Base-by-base conservation (phyloP, 768 basidiomycete species). In the Scleroderma citrinum region DNA sequence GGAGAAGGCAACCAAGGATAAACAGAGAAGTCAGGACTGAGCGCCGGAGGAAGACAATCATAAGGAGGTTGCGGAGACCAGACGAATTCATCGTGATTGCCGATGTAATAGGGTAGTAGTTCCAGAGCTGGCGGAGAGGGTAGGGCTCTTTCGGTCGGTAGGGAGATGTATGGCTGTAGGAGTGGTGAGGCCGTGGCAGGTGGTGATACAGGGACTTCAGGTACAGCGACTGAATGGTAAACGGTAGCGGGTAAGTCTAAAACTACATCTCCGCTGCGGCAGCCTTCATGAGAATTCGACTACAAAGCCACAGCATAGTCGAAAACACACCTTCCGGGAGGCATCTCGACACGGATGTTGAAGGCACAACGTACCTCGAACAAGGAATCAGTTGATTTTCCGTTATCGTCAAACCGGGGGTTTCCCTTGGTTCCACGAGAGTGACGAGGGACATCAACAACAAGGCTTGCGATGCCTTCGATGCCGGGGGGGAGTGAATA, bases 381-480 rank as follows among this genome's bases (percentile, higher is more conserved):
- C 11, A 91, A 69, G 23, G 76, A 66, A 20, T 81, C 76, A 3
- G 75, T 76, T 7, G 13, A 50, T 57, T 54, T 59, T 49, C 51
- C 66, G 47, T 76, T 74, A 51, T 72, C 76, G n/a, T 77, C 80
- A n/a, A 80, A 63, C 8, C 83, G 72, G 5, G 65, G 57, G 5
- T 85, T 86, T 21, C 83, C 85, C 49, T 73, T 76, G 12, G 85
- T 79, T 4, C 83, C 81, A 47, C 82, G 72, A 1, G 86, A 81
- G 50, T 73, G 65, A 41, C 68, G 72, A 5, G 89, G 89, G n/a
- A 90, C 79, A 60, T 91, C 83, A 53, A 92, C 82, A 11, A 88
- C 85, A 11, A 92, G 74, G 57, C 77, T 81, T 1, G 89, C 89
- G 2, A 90, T 76, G 19, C 89, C 89, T 59, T 91, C 89, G 3